Percentiles rank a stretch among this genome's conserved stretches.
phyloP scores from a whole-genome alignment of 2,329 filamentous ascomycete species.

The Rosellinia necatrix region DNA sequence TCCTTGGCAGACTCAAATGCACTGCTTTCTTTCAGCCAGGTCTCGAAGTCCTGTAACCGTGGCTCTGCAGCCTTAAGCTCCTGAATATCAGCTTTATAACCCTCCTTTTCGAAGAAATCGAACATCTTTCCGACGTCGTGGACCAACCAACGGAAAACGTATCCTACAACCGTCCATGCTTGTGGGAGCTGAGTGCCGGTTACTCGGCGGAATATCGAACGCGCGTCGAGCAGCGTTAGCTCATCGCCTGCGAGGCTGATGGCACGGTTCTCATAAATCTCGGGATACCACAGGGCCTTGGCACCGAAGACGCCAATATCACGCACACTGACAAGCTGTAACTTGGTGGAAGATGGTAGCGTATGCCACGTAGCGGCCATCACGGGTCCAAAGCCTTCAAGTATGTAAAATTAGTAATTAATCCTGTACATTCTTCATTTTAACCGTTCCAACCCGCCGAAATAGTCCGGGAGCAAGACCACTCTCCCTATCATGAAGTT shows the following conservation, averaged over 20 bases:
- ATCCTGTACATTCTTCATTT: too few relatives aligned
- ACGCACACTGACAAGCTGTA: slow-evolving; percentile 45
- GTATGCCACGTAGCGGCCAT: slow-evolving; percentile 42
- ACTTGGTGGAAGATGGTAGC: slow-evolving; percentile 36
- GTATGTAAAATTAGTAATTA: too few relatives aligned
- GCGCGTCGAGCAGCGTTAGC: slow-evolving; percentile 42
- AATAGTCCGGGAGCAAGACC: too few relatives aligned
- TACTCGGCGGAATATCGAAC: slow-evolving; percentile 36
- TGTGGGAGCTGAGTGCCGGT: slow-evolving; percentile 39
- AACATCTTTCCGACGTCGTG: slow-evolving; percentile 45
- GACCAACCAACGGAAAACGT: slow-evolving; percentile 36
- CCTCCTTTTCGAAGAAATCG: slow-evolving; percentile 44
- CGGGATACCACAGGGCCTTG: slow-evolving; percentile 37
- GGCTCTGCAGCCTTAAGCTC: slow-evolving; percentile 39
- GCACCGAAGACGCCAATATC: slow-evolving; percentile 48
- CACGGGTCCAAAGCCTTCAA: slow-evolving; percentile 38
- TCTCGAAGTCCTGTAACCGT: slow-evolving; percentile 43
- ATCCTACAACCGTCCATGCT: slow-evolving; percentile 40
- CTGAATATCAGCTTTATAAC: slow-evolving; percentile 47
- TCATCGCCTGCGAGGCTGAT: slow-evolving; percentile 44
- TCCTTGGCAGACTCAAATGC: slow-evolving; percentile 28
- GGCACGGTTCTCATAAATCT: slow-evolving; percentile 39
- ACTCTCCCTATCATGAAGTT: too few relatives aligned
- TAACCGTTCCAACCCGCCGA: too few relatives aligned
- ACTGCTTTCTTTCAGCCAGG: slow-evolving; percentile 46